Conservation (phyloP, 2,329 filamentous ascomycete species). For the Scolecobasidium constrictum region DNA sequence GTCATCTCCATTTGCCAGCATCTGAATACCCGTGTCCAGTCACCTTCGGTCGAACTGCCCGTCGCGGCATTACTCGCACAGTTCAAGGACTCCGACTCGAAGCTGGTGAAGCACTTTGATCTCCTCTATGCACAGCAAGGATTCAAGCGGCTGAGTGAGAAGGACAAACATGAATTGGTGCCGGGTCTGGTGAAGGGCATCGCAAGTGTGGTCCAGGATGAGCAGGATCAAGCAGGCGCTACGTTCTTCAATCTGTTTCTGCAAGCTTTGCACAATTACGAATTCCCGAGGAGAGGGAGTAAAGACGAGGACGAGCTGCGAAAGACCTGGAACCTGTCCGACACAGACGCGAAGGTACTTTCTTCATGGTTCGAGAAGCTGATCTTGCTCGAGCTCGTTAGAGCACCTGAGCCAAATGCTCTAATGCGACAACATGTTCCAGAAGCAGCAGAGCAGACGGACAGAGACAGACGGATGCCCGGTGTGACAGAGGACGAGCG, state of each 20-base stretch:
- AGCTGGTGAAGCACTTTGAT: conserved; percentile 78
- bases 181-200: conserved; percentile 41
- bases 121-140: conserved; percentile 84
- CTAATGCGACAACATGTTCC: too few relatives aligned
- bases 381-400: conserved; percentile 48
- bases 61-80: conserved; percentile 78
- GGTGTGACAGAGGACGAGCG: conserved; percentile 57
- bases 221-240: conserved; percentile 44
- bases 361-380: conserved; percentile 68
- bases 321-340: conserved; percentile 52
- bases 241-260: conserved; percentile 76
- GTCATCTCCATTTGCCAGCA: conserved; percentile 63
- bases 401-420: conserved; percentile 17
- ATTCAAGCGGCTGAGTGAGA: conserved; percentile 43
- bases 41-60: conserved; percentile 61
- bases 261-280: conserved; percentile 59
- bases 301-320: conserved; percentile 65
- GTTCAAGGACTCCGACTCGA: conserved; percentile 63
- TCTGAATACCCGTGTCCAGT: conserved; percentile 53
- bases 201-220: conserved; percentile 43
- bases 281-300: conserved; percentile 64
- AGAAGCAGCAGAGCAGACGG: conserved; percentile 25
- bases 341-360: conserved; percentile 64
- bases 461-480: conserved; percentile 34
- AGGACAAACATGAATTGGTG: conserved; percentile 31